phyloP scores from a whole-genome alignment of 2,329 filamentous ascomycete species.

The Aspergillus neotritici region DNA sequence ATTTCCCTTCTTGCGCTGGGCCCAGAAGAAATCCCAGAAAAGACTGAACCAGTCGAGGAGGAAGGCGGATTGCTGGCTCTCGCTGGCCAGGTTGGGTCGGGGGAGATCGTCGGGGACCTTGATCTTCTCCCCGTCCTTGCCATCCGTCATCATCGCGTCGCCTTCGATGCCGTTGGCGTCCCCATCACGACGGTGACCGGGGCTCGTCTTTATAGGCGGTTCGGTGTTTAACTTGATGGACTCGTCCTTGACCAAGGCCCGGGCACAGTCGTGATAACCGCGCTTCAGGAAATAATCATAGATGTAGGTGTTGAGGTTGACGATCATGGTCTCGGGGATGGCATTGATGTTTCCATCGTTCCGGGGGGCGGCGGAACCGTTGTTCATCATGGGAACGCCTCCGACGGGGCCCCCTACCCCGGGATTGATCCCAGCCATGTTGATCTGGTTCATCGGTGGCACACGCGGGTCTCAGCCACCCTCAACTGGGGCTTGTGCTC shows the following conservation, averaged over 20 bases:
- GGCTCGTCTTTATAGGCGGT: conserved; percentile 58
- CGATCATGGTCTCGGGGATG: conserved; percentile 33
- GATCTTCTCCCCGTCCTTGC: conserved; percentile 67
- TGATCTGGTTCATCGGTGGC: conserved; percentile 51
- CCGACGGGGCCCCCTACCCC: conserved; percentile 52
- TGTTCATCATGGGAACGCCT: conserved; percentile 53
- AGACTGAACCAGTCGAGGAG: conserved; percentile 96
- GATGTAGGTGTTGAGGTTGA: conserved; percentile 58
- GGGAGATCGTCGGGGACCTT: conserved; percentile 79
- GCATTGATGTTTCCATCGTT: conserved; percentile 36
- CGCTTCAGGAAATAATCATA: conserved; percentile 77
- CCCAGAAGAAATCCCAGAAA: conserved; percentile 93
- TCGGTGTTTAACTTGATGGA: conserved; percentile 52
- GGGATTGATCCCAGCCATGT: conserved; percentile 53
- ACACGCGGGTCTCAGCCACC: conserved; percentile 32
- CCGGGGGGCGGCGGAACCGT: conserved; percentile 42
- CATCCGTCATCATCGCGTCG: conserved; percentile 75
- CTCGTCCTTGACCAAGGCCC: conserved; percentile 63
- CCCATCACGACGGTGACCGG: conserved; percentile 61
- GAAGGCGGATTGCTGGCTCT: conserved; percentile 65
- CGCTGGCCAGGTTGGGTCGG: conserved; percentile 52
- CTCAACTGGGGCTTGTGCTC: conserved; percentile 26
- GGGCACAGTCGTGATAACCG: conserved; percentile 76
- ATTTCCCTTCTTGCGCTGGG: conserved; percentile 66
- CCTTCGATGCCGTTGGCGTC: conserved; percentile 69